phyloP scores from a whole-genome alignment of 371 early-diverging fungal genomes.

The Mucor circinelloides region DNA sequence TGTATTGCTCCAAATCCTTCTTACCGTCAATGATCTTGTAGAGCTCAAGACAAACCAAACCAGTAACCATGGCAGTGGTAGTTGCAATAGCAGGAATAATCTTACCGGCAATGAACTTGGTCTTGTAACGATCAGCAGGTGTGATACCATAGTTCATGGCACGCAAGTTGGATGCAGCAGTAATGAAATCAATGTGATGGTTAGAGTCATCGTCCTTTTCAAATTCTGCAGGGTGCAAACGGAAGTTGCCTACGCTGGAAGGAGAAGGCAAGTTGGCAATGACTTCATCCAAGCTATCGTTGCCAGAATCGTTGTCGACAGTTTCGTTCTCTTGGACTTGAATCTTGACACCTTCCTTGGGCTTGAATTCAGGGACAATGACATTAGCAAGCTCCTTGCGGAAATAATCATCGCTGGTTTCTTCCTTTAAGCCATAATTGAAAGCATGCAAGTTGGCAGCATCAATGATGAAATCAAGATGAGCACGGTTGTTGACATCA shows the following conservation, averaged over 20 bases:
- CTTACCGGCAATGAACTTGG: conserved; percentile 99
- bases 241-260: conserved; percentile 72
- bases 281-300: conserved; percentile 71
- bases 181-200: conserved; percentile 99
- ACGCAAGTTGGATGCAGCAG: conserved; percentile 97
- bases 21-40: conserved; percentile 90
- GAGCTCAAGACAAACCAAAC: conserved; percentile 97
- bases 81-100: conserved; percentile 99
- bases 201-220: conserved; percentile 99
- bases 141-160: conserved; percentile 96
- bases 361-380: conserved; percentile 85
- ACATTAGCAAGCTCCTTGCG: conserved; percentile 66
- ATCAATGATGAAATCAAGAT: conserved; percentile 91
- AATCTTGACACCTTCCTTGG: conserved; percentile 95
- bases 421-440: conserved; percentile 89
- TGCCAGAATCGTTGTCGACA: conserved; percentile 36
- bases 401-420: conserved; percentile 74
- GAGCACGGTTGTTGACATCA: conserved; percentile 75
- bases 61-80: conserved; percentile 99
- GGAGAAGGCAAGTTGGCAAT: conserved; percentile 74
- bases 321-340: conserved; percentile 91
- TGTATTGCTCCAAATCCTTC: conserved; percentile 91
- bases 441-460: conserved; percentile 96
- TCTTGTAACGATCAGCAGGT: conserved; percentile 92
- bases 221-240: conserved; percentile 90